Percentiles rank a stretch among this genome's conserved stretches.
These are phyloP conservation scores for Suillus subluteus DNA, from an alignment of 768 basidiomycete genomes.

Conservation along the genomic window DNA sequence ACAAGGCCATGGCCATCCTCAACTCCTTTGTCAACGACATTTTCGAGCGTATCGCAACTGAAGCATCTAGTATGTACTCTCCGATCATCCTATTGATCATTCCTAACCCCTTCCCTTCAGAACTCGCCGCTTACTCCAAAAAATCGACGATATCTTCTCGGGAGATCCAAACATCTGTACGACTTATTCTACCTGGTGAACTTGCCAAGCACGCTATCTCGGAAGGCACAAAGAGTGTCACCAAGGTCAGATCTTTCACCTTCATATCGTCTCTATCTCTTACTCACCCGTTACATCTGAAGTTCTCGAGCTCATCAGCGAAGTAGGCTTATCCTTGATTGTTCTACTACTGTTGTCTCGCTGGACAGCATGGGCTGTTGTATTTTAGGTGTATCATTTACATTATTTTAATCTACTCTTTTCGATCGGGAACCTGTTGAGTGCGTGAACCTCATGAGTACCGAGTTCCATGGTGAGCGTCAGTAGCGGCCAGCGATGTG, in stretches of 20 bases:
- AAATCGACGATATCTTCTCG: slow-evolving; percentile 98
- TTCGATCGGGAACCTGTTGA: background rate
- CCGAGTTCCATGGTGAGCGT: background rate
- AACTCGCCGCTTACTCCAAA: slow-evolving; percentile 97
- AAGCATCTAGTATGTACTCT: slow-evolving; percentile 74
- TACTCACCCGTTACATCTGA: slow-evolving; percentile 16
- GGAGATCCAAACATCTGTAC: slow-evolving; percentile 96
- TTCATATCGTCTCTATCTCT: background rate
- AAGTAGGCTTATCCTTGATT: slow-evolving; percentile 34
- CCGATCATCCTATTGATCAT: background rate
- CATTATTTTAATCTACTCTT: slow-evolving; percentile 32
- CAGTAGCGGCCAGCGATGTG: background rate
- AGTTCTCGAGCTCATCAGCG: slow-evolving; percentile 52
- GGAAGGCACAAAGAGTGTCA: slow-evolving; percentile 83
- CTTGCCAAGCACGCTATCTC: slow-evolving; percentile 99
- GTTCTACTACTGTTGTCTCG: slow-evolving; percentile 22
- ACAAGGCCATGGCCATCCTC: slow-evolving; percentile 96
- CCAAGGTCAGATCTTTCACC: slow-evolving; percentile 44
- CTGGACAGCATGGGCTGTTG: slow-evolving; percentile 25
- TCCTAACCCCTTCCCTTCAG: slow-evolving; percentile 38
- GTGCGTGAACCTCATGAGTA: background rate
- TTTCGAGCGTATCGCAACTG: slow-evolving; percentile 89
- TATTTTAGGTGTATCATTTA: slow-evolving; percentile 38
- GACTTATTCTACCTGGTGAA: slow-evolving; percentile 95
- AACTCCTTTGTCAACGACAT: slow-evolving; percentile 98